Conservation (phyloP, 78 protist genomes). For the Anaeramoeba ignava region DNA sequence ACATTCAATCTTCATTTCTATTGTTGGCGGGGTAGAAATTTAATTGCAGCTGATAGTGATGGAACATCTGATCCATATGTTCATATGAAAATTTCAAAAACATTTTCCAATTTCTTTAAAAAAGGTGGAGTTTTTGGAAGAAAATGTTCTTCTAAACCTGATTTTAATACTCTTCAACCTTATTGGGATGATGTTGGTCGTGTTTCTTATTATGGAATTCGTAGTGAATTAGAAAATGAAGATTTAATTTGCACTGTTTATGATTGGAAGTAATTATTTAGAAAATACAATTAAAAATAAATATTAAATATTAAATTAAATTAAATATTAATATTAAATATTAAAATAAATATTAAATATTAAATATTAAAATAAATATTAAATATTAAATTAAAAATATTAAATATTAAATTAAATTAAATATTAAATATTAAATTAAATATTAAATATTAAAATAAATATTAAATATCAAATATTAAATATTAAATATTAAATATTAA, state of each 20-base stretch:
- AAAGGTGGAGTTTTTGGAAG: not conserved
- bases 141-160: not conserved
- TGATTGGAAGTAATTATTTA: too few species aligned
- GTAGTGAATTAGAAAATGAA: constrained; percentile 19
- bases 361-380: too few species aligned
- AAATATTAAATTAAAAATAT: too few species aligned
- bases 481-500: too few species aligned
- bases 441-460: too few species aligned
- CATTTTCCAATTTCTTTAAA: not conserved
- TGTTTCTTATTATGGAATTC: constrained; percentile 5
- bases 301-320: too few species aligned
- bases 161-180: not conserved
- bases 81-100: not conserved
- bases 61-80: constrained; percentile 13
- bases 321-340: too few species aligned
- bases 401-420: too few species aligned
- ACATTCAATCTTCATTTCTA: constrained; percentile 7
- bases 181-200: constrained; percentile 8
- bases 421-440: too few species aligned
- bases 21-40: not conserved
- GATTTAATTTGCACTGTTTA: not conserved
- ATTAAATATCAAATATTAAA: too few species aligned
- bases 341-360: too few species aligned
- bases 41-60: not conserved
- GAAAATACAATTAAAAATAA: too few species aligned